phyloP scores from a whole-genome alignment of 129 eudicot genomes.

The Helichrysum umbraculigerum region DNA sequence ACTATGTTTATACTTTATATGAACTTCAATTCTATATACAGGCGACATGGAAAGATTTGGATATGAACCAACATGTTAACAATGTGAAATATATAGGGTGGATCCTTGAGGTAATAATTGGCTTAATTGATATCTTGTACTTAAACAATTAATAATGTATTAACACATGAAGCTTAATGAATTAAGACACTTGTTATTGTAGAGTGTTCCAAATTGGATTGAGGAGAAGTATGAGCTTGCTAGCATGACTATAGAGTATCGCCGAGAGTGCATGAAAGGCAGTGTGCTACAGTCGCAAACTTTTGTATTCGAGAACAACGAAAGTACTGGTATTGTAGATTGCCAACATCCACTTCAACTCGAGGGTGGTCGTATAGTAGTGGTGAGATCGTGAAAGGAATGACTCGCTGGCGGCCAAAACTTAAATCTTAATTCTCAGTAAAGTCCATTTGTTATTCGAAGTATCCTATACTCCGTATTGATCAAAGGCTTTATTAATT shows the following conservation, averaged over 20 bases:
- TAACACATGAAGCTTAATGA: background rate
- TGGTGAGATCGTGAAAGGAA: conserved; percentile 26
- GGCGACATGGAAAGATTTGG: conserved; percentile 90
- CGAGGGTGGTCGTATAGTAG: conserved; percentile 28
- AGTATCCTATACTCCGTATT: too few relatives aligned
- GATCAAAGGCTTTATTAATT: too few relatives aligned
- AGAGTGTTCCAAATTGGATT: conserved; percentile 73
- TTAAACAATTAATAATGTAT: background rate
- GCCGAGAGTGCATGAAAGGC: conserved; percentile 79
- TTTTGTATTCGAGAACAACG: conserved; percentile 36
- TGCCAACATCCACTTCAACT: conserved; percentile 78
- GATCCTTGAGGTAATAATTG: conserved; percentile 71
- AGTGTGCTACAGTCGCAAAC: conserved; percentile 76
- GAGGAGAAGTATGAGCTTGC: conserved; percentile 72
- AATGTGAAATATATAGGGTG: conserved; percentile 78
- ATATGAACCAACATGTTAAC: conserved; percentile 83
- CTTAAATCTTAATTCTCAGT: background rate
- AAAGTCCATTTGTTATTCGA: background rate
- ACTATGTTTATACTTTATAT: background rate
- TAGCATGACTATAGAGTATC: conserved; percentile 73
- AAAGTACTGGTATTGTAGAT: conserved; percentile 12
- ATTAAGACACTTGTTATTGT: conserved; percentile 12
- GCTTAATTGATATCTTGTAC: background rate
- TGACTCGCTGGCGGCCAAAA: conserved; percentile 19
- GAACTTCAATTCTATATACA: conserved; percentile 7